Conservation (phyloP, 2,329 filamentous ascomycete species). For the Sclerotinia borealis region DNA sequence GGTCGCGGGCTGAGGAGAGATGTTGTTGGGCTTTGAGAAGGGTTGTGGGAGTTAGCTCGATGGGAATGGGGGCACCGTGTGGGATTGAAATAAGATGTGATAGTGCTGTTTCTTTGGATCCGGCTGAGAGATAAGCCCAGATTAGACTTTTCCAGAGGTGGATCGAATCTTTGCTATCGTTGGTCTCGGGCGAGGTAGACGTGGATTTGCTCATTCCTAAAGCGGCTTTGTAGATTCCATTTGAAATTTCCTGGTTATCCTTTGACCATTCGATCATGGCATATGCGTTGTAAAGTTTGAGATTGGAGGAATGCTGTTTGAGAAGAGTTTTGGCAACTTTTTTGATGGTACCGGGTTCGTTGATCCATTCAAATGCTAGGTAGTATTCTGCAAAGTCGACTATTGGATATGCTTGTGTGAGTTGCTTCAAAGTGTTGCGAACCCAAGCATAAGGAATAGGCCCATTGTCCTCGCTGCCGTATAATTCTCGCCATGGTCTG, state of each 20-base stretch:
- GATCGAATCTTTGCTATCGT: constrained; percentile 30
- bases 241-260: constrained; percentile 51
- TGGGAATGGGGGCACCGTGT: constrained; percentile 30
- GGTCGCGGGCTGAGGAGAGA: constrained; percentile 49
- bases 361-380: constrained; percentile 58
- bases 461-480: constrained; percentile 15
- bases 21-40: constrained; percentile 49
- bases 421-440: constrained; percentile 48
- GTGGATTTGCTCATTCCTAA: constrained; percentile 49
- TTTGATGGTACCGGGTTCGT: constrained; percentile 49
- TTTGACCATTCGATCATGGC: constrained; percentile 62
- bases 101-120: constrained; percentile 30
- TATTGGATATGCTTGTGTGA: constrained; percentile 43
- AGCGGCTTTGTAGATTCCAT: constrained; percentile 61
- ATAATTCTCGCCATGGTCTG: constrained; percentile 20
- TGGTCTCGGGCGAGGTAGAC: constrained; percentile 17
- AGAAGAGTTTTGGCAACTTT: constrained; percentile 69
- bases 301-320: constrained; percentile 58
- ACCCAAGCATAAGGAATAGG: constrained; percentile 39
- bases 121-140: constrained; percentile 26
- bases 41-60: constrained; percentile 15
- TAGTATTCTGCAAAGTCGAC: constrained; percentile 60
- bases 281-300: constrained; percentile 72
- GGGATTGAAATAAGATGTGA: constrained; percentile 37
- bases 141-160: constrained; percentile 29